phyloP scores from a whole-genome alignment of 176 grass and related monocot genomes.

The Avena sativa region DNA sequence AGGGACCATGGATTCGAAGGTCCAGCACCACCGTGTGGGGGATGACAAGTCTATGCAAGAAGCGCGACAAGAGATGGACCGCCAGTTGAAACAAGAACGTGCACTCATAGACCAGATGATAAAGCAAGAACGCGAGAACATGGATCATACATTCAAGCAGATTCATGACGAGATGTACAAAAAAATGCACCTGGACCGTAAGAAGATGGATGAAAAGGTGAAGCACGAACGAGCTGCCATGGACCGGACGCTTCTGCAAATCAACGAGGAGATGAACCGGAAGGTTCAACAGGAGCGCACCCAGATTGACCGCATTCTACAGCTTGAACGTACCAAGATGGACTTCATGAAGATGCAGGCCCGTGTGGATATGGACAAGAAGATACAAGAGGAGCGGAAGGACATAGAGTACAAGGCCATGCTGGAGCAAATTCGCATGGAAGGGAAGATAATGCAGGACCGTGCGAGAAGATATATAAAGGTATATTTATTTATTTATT shows the following conservation, averaged over 20 bases:
- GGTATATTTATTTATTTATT: neutral
- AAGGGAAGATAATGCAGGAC: neutral
- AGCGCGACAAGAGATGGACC: too few relatives aligned
- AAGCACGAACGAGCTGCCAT: neutral
- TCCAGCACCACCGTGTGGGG: too few relatives aligned
- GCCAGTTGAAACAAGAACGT: too few relatives aligned
- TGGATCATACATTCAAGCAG: too few relatives aligned
- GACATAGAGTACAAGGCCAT: neutral
- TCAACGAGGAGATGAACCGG: neutral
- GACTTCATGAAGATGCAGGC: neutral
- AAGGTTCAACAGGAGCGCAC: neutral
- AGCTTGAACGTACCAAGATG: neutral
- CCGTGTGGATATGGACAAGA: neutral
- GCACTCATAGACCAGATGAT: too few relatives aligned
- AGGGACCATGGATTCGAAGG: too few relatives aligned
- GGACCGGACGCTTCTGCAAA: neutral
- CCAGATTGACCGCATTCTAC: neutral
- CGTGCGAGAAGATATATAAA: neutral
- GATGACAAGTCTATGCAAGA: too few relatives aligned
- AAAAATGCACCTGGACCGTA: neutral
- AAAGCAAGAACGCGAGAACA: too few relatives aligned
- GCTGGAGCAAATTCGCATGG: neutral
- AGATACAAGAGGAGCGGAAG: neutral
- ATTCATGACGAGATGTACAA: neutral
- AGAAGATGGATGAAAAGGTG: neutral